phyloP scores from a whole-genome alignment of 805 yeast species.

The Kodamaea sagamina region DNA sequence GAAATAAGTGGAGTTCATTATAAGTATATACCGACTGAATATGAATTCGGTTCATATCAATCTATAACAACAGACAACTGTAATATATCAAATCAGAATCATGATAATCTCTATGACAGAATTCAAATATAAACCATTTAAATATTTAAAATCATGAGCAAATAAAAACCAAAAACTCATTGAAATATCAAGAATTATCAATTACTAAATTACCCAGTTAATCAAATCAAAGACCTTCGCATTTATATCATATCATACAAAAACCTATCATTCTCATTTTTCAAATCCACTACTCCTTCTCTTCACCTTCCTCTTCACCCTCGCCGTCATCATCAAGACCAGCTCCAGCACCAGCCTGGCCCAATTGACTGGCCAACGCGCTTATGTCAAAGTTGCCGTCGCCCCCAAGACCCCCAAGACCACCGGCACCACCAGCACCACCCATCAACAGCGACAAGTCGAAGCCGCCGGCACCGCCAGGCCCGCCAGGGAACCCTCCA shows the following conservation, averaged over 20 bases:
- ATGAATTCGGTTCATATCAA: too few species aligned
- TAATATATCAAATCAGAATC: too few species aligned
- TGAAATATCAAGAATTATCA: too few species aligned
- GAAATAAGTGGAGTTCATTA: too few species aligned
- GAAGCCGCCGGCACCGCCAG: slow-evolving; percentile 29
- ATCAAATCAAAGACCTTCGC: too few species aligned
- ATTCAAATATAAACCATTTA: too few species aligned
- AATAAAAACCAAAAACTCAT: not conserved
- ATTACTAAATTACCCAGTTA: too few species aligned
- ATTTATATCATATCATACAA: too few species aligned
- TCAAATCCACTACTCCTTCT: slow-evolving; percentile 18
- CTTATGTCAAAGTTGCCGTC: slow-evolving; percentile 40
- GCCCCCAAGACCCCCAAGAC: slow-evolving; percentile 20
- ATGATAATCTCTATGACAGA: too few species aligned
- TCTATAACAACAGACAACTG: too few species aligned
- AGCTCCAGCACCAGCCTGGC: slow-evolving; percentile 37
- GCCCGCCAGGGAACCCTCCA: slow-evolving; percentile 33
- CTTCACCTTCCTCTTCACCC: slow-evolving; percentile 27
- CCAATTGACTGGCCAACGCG: slow-evolving; percentile 45
- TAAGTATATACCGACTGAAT: too few species aligned
- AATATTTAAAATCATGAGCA: not conserved
- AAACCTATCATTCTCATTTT: too few species aligned
- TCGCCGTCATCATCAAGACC: slow-evolving; percentile 22
- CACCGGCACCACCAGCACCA: slow-evolving; percentile 37
- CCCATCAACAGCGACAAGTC: slow-evolving; percentile 33